Conservation (phyloP, 2,329 filamentous ascomycete genomes). For the Cytospora schulzeri region DNA sequence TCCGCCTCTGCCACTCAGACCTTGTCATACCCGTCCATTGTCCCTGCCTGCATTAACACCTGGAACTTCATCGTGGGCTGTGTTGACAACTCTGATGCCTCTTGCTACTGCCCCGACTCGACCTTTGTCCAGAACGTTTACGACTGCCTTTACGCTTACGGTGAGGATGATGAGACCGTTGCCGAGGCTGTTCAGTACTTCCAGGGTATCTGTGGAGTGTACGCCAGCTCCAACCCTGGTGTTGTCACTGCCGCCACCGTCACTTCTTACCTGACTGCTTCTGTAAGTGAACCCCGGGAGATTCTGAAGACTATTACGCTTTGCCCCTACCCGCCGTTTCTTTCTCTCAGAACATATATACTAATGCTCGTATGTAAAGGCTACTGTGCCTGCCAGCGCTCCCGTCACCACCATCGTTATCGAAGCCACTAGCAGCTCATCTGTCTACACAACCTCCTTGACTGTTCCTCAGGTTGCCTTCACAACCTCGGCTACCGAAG, state of each 20-base stretch:
- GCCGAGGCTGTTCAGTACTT: slow-evolving; percentile 77
- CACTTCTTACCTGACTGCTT: slow-evolving; percentile 61
- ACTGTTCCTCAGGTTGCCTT: slow-evolving; percentile 57
- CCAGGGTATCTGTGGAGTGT: slow-evolving; percentile 84
- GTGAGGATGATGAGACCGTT: slow-evolving; percentile 65
- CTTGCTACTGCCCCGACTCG: slow-evolving; percentile 84
- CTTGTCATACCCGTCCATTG: slow-evolving; percentile 66
- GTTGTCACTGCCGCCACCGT: slow-evolving; percentile 74
- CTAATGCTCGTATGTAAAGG: not conserved
- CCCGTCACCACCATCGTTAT: slow-evolving; percentile 45
- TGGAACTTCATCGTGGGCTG: slow-evolving; percentile 78
- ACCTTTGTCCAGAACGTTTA: slow-evolving; percentile 80
- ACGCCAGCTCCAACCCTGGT: slow-evolving; percentile 76
- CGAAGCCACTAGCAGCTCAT: slow-evolving; percentile 35
- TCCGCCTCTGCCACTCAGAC: slow-evolving; percentile 44
- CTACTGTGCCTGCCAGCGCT: slow-evolving; percentile 40
- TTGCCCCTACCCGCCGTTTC: slow-evolving; percentile 54
- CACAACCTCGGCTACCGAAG: slow-evolving; percentile 42
- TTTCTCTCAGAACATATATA: slow-evolving; percentile 28
- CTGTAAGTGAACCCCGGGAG: slow-evolving; percentile 45
- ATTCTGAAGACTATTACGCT: slow-evolving; percentile 53
- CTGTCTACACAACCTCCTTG: slow-evolving; percentile 42
- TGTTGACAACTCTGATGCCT: slow-evolving; percentile 74
- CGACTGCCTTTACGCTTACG: slow-evolving; percentile 78
- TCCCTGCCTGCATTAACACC: slow-evolving; percentile 89